These are phyloP conservation scores for Aethionema arabicum DNA, from an alignment of 345 rosid genomes.

Conservation along the genomic window DNA sequence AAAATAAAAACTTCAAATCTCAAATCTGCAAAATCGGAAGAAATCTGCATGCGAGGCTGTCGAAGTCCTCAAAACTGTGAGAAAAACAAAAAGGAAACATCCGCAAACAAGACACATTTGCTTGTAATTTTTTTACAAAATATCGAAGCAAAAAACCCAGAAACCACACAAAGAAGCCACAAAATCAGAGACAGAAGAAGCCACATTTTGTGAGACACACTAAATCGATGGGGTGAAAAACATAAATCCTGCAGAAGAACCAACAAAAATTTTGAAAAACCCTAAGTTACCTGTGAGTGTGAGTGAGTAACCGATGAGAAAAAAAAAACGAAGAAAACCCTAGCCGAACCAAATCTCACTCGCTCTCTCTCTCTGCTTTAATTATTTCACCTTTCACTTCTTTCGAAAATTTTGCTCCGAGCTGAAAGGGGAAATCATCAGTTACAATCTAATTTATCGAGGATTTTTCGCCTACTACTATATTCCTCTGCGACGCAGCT, in stretches of 20 bases:
- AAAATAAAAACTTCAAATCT: neutral
- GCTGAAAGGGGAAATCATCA: neutral
- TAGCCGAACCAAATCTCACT: conserved; percentile 10
- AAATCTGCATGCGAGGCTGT: conserved; percentile 22
- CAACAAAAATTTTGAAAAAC: neutral
- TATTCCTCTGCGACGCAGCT: neutral
- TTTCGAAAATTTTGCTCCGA: conserved; percentile 10
- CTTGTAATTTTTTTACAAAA: too few relatives aligned
- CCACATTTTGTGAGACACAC: conserved; percentile 23
- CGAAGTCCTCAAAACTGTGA: neutral
- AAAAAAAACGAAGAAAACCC: conserved; percentile 23
- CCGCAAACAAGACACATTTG: neutral
- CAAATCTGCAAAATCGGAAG: neutral
- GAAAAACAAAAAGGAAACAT: neutral
- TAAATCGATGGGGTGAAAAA: neutral
- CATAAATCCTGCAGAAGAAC: neutral
- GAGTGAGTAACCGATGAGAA: neutral
- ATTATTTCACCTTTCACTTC: neutral
- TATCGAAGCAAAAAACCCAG: neutral
- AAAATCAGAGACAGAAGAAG: conserved; percentile 23
- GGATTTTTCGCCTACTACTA: conserved; percentile 7
- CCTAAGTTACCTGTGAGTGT: conserved; percentile 20
- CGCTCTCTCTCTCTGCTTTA: too few relatives aligned
- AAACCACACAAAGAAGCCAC: neutral
- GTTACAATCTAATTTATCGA: conserved; percentile 2